Percentiles rank a stretch among this genome's conserved stretches.
phyloP scores from a whole-genome alignment of 768 basidiomycete genomes.

The Cystobasidium onofrii region DNA sequence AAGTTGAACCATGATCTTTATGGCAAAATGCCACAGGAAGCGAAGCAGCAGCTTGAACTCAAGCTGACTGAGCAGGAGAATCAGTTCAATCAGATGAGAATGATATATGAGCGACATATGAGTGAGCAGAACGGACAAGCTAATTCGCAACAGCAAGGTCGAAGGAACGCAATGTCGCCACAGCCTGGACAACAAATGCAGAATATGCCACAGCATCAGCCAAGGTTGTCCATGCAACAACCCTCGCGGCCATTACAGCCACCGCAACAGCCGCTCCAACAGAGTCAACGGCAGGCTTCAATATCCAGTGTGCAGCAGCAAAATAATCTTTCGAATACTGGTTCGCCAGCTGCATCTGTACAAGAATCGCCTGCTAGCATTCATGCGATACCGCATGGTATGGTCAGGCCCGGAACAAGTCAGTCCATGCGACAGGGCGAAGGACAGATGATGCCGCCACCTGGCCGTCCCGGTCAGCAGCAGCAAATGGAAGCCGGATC shows the following conservation, averaged over 20 bases:
- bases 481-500: not conserved
- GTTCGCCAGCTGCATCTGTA: constrained; percentile 1
- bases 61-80: constrained; percentile 7
- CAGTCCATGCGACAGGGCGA: constrained; percentile 7
- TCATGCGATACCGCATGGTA: not conserved
- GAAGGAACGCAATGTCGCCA: constrained; percentile 7
- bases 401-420: not conserved
- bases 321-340: not conserved
- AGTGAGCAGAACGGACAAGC: not conserved
- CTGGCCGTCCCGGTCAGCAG: not conserved
- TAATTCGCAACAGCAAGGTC: not conserved
- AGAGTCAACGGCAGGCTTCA: not conserved
- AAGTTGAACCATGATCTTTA: constrained; percentile 1
- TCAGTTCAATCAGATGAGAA: constrained; percentile 15
- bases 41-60: not conserved
- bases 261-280: not conserved
- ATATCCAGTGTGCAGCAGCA: not conserved
- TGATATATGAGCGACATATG: constrained; percentile 2
- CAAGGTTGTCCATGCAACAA: not conserved
- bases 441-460: constrained; percentile 8
- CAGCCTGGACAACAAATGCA: not conserved
- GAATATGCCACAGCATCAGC: constrained; percentile 8
- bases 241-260: not conserved
- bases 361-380: constrained; percentile 1
- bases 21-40: not conserved